Conservation (phyloP, 2,329 filamentous ascomycete genomes). For the Leptographium wingfieldii region DNA sequence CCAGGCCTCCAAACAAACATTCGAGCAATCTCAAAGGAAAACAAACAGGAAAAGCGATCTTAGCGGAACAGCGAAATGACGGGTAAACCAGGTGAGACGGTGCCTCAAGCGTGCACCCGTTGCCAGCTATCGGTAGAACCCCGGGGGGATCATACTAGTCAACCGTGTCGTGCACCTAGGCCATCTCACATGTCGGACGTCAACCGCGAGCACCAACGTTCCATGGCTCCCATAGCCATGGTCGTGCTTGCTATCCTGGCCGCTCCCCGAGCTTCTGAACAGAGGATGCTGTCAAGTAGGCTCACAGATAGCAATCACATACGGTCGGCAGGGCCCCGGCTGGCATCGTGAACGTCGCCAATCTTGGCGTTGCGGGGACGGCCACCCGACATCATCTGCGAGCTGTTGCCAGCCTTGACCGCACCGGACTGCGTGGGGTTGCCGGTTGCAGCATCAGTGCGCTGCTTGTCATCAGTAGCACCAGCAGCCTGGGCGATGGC, state of each 20-base stretch:
- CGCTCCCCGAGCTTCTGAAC: neutral
- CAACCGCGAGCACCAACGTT: neutral
- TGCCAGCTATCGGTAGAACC: neutral
- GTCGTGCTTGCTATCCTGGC: neutral
- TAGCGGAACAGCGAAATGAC: neutral
- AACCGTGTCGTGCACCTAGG: neutral
- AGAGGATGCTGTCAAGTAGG: neutral
- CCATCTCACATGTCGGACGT: neutral
- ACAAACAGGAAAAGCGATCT: neutral
- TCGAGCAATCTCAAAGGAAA: neutral
- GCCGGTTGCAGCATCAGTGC: constrained; percentile 52
- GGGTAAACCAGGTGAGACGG: neutral
- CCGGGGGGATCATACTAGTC: neutral
- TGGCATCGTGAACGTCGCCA: constrained; percentile 61
- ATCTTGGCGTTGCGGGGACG: constrained; percentile 76
- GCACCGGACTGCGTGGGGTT: constrained; percentile 40
- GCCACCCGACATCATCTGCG: constrained; percentile 56
- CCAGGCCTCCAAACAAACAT: neutral
- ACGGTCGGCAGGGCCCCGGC: constrained; percentile 73
- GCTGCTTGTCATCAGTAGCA: constrained; percentile 68
- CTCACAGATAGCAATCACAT: constrained; percentile 57
- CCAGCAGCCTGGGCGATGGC: constrained; percentile 74
- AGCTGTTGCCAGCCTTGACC: constrained; percentile 43
- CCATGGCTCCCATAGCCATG: neutral
- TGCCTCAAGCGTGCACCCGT: neutral